Base-by-base conservation (phyloP, 179 eudicot species). In the Drosera spatulata region DNA sequence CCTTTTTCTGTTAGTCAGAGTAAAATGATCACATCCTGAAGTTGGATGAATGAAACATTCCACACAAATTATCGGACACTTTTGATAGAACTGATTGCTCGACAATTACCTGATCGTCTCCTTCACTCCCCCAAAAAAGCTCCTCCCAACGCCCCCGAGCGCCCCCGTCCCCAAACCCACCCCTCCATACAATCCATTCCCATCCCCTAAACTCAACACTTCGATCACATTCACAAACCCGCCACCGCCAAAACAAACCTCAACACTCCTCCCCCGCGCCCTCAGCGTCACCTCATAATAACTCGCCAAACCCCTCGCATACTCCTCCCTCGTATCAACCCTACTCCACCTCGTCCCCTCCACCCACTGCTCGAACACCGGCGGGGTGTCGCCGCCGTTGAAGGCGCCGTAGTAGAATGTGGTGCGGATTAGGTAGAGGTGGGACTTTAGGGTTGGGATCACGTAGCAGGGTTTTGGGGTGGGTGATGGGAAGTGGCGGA, bases 351-450 rank as follows among this genome's bases (percentile, higher is more conserved):
- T 57, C 2, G 88, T 82, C 6, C 93, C 96, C 38, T 86, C 96
- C 4, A 93, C 66, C 60, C 89, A 86, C 75, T 89, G 99, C 53
- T 89, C 86, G 40, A 93, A 89, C 4, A 84, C 73, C 0, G 99
- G 93, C 0, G 96, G 93, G 11, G 69, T 62, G 4, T 65, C 66
- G 10, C 86, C 80, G 2, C 90, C 96, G 43, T 93, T 93, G 52
- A 82, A 89, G 4, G 80, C 83, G 0, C 99, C 96, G 41, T 89
- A 93, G 70, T 69, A 93, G 65, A 80, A 89, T 2, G 85, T 71
- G 4, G 96, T 84, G n/a, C 81, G 71, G 22, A 93, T 70, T 0
- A 93, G 72, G 62, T 72, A 78, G 50, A 75, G 86, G 5, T 68
- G 72, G 7, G 80, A 93, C 61, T 77, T 72, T 37, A 53, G 64